Evolutionary conservation across 345 rosid species (phyloP), one percentile per base, ranked within the genome.

Genomic region (Lepidium africanum): DNA sequence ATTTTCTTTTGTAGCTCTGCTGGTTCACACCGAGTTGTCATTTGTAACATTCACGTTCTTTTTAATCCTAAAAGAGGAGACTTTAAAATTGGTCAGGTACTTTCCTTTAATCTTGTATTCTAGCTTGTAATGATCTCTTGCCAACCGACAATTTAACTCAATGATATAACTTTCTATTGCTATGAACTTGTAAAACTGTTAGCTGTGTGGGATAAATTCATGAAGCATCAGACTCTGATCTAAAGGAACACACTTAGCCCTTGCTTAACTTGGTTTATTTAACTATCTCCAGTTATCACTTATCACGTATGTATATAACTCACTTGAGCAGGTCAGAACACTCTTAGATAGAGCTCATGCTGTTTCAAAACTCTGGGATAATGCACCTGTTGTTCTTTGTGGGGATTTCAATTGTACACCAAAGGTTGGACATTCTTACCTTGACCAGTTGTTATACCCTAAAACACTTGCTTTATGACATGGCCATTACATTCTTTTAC

Each of bases 31-130:
- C 86, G 80, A 73, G 90, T 93, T 55, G 88, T 86, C 56, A 25
- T 91, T 50, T 93, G 97, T 74, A 93, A 90, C 81, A 87, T 90
- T 73, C 98, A 93, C 15, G 98, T 90, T 65, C 89, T 91, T 46
- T 93, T 81, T 87, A 93, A 93, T 83, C 98, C 98, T 47, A 91
- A 38, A 82, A 82, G 97, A 77, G 98, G 98, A 69, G 98, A 93
- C 73, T 88, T 87, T 60, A 93, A 93, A 81, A 84, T 93, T 58
- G 97, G 98, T 64, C 96, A 91, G 97, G 97, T 91, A 85, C 32
- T 46, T 46, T 53, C 64, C 49, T 17, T 45, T 19, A 7, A 1
- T 38, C 51, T 15, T 15, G 10, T 47, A 72, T 27, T 45, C 65
- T 27, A 55, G 53, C 40, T 13, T 48, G 48, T 16, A 6, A 36